These are phyloP conservation scores for Irpex lacteus DNA, from an alignment of 1,284 basidiomycete genomes.

Conservation along the genomic window DNA sequence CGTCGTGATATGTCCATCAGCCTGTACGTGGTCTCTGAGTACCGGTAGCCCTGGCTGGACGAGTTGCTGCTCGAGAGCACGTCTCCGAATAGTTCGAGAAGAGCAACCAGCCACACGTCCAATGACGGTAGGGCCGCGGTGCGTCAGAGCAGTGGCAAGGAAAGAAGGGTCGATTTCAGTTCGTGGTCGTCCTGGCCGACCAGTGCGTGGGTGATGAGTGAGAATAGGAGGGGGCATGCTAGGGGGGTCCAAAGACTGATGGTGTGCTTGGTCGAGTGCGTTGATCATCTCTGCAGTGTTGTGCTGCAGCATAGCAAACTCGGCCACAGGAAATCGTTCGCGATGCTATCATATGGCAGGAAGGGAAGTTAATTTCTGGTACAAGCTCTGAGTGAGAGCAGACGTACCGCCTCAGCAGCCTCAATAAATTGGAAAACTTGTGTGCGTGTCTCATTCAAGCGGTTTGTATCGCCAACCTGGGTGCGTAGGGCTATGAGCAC, in stretches of 20 bases:
- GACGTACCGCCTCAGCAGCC: background rate
- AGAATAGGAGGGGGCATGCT: conserved; percentile 15
- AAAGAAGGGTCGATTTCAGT: conserved; percentile 27
- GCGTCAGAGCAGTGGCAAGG: no score
- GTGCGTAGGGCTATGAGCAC: background rate
- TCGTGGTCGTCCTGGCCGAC: conserved; percentile 25
- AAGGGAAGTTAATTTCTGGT: background rate
- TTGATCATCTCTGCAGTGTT: conserved; percentile 22
- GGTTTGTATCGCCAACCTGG: background rate
- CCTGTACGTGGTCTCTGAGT: conserved; percentile 18
- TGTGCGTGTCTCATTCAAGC: background rate
- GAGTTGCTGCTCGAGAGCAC: no score
- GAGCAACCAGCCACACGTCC: no score
- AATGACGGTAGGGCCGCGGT: no score
- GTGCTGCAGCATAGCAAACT: conserved; percentile 17
- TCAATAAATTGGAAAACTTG: background rate
- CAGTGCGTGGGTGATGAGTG: conserved; percentile 13
- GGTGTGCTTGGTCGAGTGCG: conserved; percentile 19
- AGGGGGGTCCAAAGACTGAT: conserved; percentile 21
- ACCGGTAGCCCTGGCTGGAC: no score
- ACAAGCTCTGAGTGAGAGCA: background rate
- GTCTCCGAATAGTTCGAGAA: no score
- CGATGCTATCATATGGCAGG: conserved; percentile 13
- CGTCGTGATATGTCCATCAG: conserved; percentile 8
- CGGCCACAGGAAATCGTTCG: conserved; percentile 16